These are phyloP conservation scores for Diplogelasinospora grovesii DNA, from an alignment of 495 filamentous ascomycete species.

Conservation along the genomic window DNA sequence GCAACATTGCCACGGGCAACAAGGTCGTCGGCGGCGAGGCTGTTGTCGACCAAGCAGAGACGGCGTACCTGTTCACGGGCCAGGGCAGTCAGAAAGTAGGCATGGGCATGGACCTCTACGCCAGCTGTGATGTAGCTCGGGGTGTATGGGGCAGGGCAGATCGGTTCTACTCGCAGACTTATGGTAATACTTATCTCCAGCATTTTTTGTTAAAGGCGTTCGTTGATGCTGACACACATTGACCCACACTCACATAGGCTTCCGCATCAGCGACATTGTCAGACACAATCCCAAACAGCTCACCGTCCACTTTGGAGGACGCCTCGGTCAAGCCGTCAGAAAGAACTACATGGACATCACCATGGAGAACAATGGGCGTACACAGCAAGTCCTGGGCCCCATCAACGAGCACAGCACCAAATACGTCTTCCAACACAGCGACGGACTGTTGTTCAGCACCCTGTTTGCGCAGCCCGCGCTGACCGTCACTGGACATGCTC, in stretches of 20 bases:
- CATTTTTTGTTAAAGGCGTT: too few species aligned
- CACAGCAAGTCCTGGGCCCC: conserved; percentile 61
- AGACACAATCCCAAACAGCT: conserved; percentile 94
- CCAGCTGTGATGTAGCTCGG: conserved; percentile 73
- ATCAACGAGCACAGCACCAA: conserved; percentile 50
- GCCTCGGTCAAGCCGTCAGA: conserved; percentile 82
- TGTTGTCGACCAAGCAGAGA: conserved; percentile 85
- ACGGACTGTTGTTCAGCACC: conserved; percentile 83
- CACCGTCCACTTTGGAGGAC: conserved; percentile 89
- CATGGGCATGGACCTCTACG: conserved; percentile 96
- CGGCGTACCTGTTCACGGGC: conserved; percentile 87
- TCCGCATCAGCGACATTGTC: conserved; percentile 88
- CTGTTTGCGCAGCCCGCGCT: conserved; percentile 93
- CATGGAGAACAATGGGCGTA: conserved; percentile 95
- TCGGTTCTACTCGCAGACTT: neutral
- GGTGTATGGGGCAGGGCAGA: conserved; percentile 84
- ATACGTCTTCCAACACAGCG: conserved; percentile 87
- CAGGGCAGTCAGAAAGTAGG: conserved; percentile 92
- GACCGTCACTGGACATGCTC: conserved; percentile 92
- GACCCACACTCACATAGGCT: conserved; percentile 42
- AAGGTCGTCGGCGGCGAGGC: conserved; percentile 64
- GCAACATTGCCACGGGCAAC: conserved; percentile 32
- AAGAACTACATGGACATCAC: conserved; percentile 96
- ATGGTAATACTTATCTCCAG: neutral
- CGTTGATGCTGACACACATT: too few species aligned